A percentile compares a stretch with the other conserved stretches of the same genome.
Evolutionary conservation across 1,139 yeast genomes (phyloP).

Genomic region (Pichia sp.): DNA sequence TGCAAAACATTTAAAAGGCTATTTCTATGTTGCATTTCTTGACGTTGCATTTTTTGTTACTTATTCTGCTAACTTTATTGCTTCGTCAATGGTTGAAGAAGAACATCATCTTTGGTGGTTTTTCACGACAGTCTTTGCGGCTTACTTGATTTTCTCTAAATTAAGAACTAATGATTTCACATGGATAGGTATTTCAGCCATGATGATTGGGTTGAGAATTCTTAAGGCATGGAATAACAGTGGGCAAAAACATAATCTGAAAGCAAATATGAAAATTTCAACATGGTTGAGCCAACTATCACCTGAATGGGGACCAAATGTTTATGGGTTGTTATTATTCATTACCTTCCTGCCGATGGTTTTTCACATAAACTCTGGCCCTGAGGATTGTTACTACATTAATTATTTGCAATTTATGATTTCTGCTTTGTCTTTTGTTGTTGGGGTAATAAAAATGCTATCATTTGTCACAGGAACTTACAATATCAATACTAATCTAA

Average conservation of each 20-base stretch:
- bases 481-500: constrained; percentile 15
- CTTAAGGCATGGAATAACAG: constrained; percentile 85
- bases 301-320: constrained; percentile 19
- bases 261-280: constrained; percentile 27
- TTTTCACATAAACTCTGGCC: constrained; percentile 6
- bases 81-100: constrained; percentile 91
- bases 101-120: constrained; percentile 98
- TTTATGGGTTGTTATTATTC: constrained; percentile 15
- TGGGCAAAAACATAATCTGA: constrained; percentile 71
- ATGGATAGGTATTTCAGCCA: constrained; percentile 2
- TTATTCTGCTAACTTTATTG: constrained; percentile 63
- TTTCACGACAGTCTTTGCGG: constrained; percentile 35
- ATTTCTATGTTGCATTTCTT: constrained; percentile 21
- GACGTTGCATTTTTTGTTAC: constrained; percentile 33
- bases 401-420: constrained; percentile 8
- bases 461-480: constrained; percentile 24
- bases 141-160: constrained; percentile 14
- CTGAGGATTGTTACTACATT: constrained; percentile 1
- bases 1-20: constrained; percentile 8
- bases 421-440: constrained; percentile 17
- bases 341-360: constrained; percentile 16
- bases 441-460: constrained; percentile 21
- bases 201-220: constrained; percentile 44
- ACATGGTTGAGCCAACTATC: constrained; percentile 18
- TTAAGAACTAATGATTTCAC: constrained; percentile 1